Evolutionary conservation across 805 yeast species (phyloP), one percentile per base, ranked within the genome.

Genomic region (Lipomyces chichibuensis): DNA sequence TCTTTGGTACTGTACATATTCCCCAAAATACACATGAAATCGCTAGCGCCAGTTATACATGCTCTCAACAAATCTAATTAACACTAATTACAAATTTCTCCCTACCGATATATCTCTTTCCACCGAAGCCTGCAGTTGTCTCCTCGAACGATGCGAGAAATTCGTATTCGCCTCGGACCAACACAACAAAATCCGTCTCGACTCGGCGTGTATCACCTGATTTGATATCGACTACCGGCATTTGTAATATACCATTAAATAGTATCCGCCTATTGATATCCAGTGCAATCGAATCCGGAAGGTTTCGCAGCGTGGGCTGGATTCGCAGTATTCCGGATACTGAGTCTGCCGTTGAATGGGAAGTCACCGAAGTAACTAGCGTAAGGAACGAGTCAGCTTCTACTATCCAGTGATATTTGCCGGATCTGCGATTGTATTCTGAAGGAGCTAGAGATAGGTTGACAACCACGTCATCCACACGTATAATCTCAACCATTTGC

Each of bases 121-220:
- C 71, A 9, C n/a, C 63, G 3, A 65, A 67, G 6, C 25, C 74
- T 20, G 63, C 65, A 14, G 64, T 64, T 37, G 74, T 52, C 64
- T 83, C 85, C 63, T 87, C 90, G 69, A 87, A 80, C 14, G 86
- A 76, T 0, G 84, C 84, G 0, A 93, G 91, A 89, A 97, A 88
- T 75, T 91, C 95, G 75, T 88, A 92, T 59, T 85, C 88, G 1
- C 98, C 98, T 57, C 83, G 82, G 63, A 90, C 93, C 51, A 93
- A 78, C 3, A 91, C 84, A 23, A 88, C 83, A 59, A 88, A 84
- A 7, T 91, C 86, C 52, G 89, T 75, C 29, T 81, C 81, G 37
- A 86, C 78, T 1, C 75, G 79, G 2, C 79, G 62, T 0, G 80
- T 73, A 32, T 78, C 82, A 0, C 84, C 84, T 0, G 88, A 82